Percentiles rank a stretch among this genome's conserved stretches.
phyloP scores from a whole-genome alignment of 306 rosid species.

The Ziziphus jujuba region DNA sequence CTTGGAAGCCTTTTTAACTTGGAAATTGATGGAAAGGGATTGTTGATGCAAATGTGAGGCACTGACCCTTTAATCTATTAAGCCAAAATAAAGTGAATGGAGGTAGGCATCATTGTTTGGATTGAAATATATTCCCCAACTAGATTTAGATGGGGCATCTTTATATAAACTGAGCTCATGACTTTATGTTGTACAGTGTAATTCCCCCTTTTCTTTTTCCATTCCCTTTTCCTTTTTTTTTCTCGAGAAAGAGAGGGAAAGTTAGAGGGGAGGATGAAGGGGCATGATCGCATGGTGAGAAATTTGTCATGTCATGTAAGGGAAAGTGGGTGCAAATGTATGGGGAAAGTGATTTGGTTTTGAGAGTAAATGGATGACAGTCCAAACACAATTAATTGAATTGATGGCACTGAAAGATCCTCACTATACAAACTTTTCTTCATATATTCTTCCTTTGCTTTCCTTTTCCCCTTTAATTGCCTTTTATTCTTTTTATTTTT shows the following conservation, averaged over 20 bases:
- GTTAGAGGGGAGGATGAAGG: constrained; percentile 35
- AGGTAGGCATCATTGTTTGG: constrained; percentile 54
- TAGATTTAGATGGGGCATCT: constrained; percentile 45
- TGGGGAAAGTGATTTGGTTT: constrained; percentile 40
- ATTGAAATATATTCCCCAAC: constrained; percentile 60
- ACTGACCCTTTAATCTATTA: constrained; percentile 31
- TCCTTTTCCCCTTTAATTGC: constrained; percentile 13
- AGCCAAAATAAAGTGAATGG: constrained; percentile 47
- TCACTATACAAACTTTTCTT: constrained; percentile 46
- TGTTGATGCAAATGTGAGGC: constrained; percentile 33
- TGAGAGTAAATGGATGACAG: constrained; percentile 73
- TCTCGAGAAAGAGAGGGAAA: constrained; percentile 45
- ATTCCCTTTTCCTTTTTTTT: constrained; percentile 32
- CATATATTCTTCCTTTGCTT: constrained; percentile 12
- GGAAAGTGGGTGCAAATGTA: constrained; percentile 62
- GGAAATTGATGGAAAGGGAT: constrained; percentile 72
- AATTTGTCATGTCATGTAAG: constrained; percentile 64
- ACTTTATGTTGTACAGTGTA: constrained; percentile 45
- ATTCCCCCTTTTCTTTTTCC: constrained; percentile 27
- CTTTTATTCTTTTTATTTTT: constrained; percentile 23
- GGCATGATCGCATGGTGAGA: constrained; percentile 59
- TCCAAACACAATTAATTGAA: constrained; percentile 54
- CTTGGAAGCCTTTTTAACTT: constrained; percentile 72
- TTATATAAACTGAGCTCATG: constrained; percentile 43
- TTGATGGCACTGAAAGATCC: constrained; percentile 53